Base-by-base conservation (phyloP, 2,329 filamentous ascomycete genomes). In the Fusarium hostae region DNA sequence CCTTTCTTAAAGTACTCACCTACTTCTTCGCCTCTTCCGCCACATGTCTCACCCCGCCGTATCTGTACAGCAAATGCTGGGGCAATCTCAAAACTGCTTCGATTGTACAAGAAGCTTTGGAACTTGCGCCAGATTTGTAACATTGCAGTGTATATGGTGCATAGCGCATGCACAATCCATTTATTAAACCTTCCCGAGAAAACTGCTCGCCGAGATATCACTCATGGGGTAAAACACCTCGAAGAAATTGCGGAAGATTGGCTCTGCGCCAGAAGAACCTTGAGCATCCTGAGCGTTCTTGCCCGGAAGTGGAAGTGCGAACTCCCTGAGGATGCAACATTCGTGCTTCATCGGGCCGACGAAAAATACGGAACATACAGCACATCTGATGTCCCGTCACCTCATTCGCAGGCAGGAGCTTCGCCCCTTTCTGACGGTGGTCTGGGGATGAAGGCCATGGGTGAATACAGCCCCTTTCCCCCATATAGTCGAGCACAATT, bases 191-290 rank as follows among this genome's bases (percentile, higher is more conserved):
- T 98, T 3, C 95, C 95, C 0, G 95, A 98, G 75, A 97, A 96
- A 82, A 96, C 93, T 34, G 94, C 96, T 8, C 92, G 90, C 76
- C 86, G 95, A 75, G 95, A 98, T 80, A 93, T 99, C 44, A 92
- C 93, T 8, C 95, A 98, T 75, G 94, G 95, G 2, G 87, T 97
- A 45, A 95, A 94, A 77, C 94, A 97, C 70, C 88, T 98, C 3
- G 95, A 98, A 80, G 95, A 98, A 78, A 98, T 99, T 75, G 94
- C 94, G 1, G 95, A 98, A 79, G 92, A 94, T 75, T 99, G 96
- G 96, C 88, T 94, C 2, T 96, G 94, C 76, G 95, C 95, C 13
- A 88, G 95, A 58, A 89, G 95, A 16, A 95, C 95, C 1, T 85
- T 98, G 10, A 90, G 90, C 66, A 97, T 98, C 51, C 85, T 99